Evolutionary conservation across 202 grass and related monocot genomes (phyloP).

Genomic region (Bolboschoenoplectus hybrid): DNA sequence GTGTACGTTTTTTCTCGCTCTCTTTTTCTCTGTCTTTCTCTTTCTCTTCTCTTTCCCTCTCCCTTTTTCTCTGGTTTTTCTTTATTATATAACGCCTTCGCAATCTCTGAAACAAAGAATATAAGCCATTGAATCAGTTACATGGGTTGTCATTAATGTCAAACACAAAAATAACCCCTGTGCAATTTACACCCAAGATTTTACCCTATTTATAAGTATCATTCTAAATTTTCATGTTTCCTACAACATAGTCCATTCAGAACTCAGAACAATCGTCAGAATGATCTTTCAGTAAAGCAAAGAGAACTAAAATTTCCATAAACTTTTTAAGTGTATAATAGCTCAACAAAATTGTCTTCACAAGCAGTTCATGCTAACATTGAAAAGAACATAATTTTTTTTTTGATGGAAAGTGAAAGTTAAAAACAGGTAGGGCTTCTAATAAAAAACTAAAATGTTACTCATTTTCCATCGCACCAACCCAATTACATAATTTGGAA

Average conservation of each 20-base stretch:
- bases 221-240: not conserved
- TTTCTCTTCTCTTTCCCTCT: slow-evolving; percentile 77
- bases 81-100: slow-evolving; percentile 54
- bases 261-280: not conserved
- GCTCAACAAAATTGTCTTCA: not conserved
- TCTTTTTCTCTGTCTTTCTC: slow-evolving; percentile 69
- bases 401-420: not conserved
- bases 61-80: slow-evolving; percentile 77
- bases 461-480: not conserved
- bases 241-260: not conserved
- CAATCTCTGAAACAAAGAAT: slow-evolving; percentile 62
- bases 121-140: slow-evolving; percentile 25
- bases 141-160: not conserved
- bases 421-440: not conserved
- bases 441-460: not conserved
- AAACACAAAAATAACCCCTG: slow-evolving; percentile 27
- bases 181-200: slow-evolving; percentile 11
- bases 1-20: slow-evolving; percentile 56
- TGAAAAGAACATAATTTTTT: not conserved
- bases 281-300: slow-evolving; percentile 16
- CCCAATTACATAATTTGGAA: slow-evolving; percentile 25
- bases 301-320: not conserved
- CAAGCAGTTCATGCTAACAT: not conserved
- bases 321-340: not conserved
- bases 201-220: slow-evolving; percentile 11